Evolutionary conservation across 2,329 filamentous ascomycete genomes (phyloP), one percentile per base, ranked within the genome.

Genomic region (Fusarium lyarnte): DNA sequence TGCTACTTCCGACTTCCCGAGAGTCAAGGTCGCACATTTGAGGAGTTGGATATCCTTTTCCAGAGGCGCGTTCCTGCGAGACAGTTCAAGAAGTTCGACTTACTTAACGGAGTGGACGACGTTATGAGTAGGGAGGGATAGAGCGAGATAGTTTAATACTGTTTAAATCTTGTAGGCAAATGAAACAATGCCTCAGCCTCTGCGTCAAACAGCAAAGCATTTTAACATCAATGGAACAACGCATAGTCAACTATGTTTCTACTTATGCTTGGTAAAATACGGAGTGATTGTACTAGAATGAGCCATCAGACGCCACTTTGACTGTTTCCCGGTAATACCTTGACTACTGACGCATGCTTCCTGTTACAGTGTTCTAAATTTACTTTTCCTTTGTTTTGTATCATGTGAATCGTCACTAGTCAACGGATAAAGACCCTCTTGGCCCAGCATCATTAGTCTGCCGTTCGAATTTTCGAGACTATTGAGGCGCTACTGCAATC

Each of bases 31-130:
- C 72, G 79, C 11, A 80, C 79, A 0, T 81, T 77, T 38, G 79
- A 79, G 17, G 79, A 81, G 63, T 68, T 82, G 10, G 80, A 81
- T 63, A 55, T 81, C 2, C 63, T 82, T 10, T 82, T 82, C 47
- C 78, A 80, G 31, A 70, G 71, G 42, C 70, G 69, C n/a, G 72
- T 80, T 12, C 62, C 74, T 6, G 79, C 80, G 3, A 73, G 79
- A 6, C 65, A 78, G 64, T 81, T 91, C 72, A 69, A 74, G 62
- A 57, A 42, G 9, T 54, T 54, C 6, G 52, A 54, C 31, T 36
- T 54, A 6, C 35, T 54, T 2, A 42, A 21, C 52, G 52, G 36
- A 4, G 27, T 54, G 6, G 46, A 49, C 1, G 27, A 6, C 14
- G 21, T 2, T 42, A 3, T 42, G 13, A 14, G 16, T 11, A 11